Percentiles rank a stretch among this genome's conserved stretches.
phyloP scores from a whole-genome alignment of 768 basidiomycete genomes.

The Suillus brevipes region DNA sequence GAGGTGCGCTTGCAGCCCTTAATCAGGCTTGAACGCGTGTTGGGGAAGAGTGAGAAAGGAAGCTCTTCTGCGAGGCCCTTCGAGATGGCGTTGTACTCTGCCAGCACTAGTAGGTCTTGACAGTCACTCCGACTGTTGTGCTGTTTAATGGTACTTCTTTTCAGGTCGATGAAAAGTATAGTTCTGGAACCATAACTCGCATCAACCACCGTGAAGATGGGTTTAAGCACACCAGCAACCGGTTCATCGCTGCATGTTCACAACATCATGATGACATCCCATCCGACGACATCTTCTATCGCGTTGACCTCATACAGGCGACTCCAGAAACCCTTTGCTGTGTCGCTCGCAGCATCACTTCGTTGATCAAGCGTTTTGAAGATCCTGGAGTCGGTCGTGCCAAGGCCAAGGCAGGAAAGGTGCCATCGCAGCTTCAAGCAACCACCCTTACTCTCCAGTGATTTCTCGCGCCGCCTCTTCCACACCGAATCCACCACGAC shows the following conservation, averaged over 20 bases:
- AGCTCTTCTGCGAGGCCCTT: slow-evolving; percentile 71
- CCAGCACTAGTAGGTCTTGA: slow-evolving; percentile 74
- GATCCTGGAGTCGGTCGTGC: slow-evolving; percentile 45
- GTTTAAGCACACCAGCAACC: slow-evolving; percentile 65
- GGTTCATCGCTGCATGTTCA: slow-evolving; percentile 75
- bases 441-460: slow-evolving; percentile 35
- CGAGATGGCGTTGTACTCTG: slow-evolving; percentile 86
- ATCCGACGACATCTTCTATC: slow-evolving; percentile 63
- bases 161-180: slow-evolving; percentile 79
- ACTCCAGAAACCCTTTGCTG: slow-evolving; percentile 62
- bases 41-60: slow-evolving; percentile 74
- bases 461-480: slow-evolving; percentile 53
- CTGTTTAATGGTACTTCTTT: slow-evolving; percentile 6
- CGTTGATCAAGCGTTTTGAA: slow-evolving; percentile 65
- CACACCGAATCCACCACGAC: slow-evolving; percentile 56
- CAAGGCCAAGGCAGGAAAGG: slow-evolving; percentile 40
- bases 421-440: slow-evolving; percentile 30
- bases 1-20: slow-evolving; percentile 63
- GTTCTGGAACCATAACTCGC: slow-evolving; percentile 57
- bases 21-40: slow-evolving; percentile 71
- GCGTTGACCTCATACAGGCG: slow-evolving; percentile 65
- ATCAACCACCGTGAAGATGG: slow-evolving; percentile 70
- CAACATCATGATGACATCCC: slow-evolving; percentile 64
- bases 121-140: slow-evolving; percentile 11
- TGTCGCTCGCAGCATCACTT: slow-evolving; percentile 73